Evolutionary conservation across 2,329 filamentous ascomycete genomes (phyloP).

Genomic region (Pseudogymnoascus sp.): DNA sequence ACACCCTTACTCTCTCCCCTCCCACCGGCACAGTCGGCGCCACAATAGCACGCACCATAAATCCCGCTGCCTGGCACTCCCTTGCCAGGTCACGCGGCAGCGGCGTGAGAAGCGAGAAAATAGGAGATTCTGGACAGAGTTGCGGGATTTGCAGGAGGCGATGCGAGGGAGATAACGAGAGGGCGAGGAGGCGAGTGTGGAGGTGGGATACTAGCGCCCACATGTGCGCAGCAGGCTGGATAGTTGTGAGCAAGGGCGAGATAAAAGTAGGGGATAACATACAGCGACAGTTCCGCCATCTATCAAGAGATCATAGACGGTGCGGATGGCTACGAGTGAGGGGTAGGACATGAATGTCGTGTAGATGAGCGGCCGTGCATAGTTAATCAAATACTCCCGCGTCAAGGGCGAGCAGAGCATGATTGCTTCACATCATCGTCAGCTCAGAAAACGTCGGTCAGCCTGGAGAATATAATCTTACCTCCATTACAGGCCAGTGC

Average conservation of each 20-base stretch:
- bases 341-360: conserved; percentile 62
- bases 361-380: conserved; percentile 68
- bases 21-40: conserved; percentile 60
- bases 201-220: conserved; percentile 4
- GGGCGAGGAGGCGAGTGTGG: not conserved
- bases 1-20: conserved; percentile 57
- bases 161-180: not conserved
- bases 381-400: conserved; percentile 64
- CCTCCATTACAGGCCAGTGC: conserved; percentile 63
- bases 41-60: conserved; percentile 58
- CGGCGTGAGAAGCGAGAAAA: conserved; percentile 55
- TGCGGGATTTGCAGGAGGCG: conserved; percentile 22
- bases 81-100: conserved; percentile 51
- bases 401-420: conserved; percentile 55
- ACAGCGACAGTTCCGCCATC: conserved; percentile 41
- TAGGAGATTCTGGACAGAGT: conserved; percentile 48
- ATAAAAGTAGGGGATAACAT: conserved; percentile 17
- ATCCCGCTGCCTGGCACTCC: conserved; percentile 51
- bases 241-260: not conserved
- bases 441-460: not conserved
- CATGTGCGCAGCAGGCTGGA: conserved; percentile 10
- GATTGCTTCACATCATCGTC: conserved; percentile 38
- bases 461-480: conserved; percentile 32
- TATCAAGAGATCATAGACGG: conserved; percentile 50
- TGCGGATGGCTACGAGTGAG: conserved; percentile 50